Evolutionary conservation across 2,329 filamentous ascomycete genomes (phyloP), one percentile per base, ranked within the genome.

Genomic region (Xylariaceae sp.): DNA sequence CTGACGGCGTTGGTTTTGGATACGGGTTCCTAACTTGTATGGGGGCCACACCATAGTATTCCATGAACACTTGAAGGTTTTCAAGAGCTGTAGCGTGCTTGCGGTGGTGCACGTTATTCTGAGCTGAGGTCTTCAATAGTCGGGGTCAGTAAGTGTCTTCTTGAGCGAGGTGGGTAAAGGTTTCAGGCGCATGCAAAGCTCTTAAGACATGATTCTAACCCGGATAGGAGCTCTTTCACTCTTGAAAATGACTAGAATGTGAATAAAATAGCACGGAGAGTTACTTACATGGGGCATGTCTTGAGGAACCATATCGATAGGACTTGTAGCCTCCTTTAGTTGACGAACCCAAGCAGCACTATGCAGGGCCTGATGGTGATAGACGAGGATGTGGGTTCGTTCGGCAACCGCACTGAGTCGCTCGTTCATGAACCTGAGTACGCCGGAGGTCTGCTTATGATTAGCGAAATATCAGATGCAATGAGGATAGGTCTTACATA

Each of bases 41-140:
- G 9, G 67, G 64, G 4, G 65, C 55, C 1, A 59, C 55, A 3
- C 66, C 66, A 29, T 68, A 69, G 14, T 65, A 39, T 17, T 69
- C 60, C 64, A 71, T 66, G 19, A 63, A 58, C 16, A 52, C 54
- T 19, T 54, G 47, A 7, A 70, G 57, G 8, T 48, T 47, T 34
- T 69, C 60, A 2, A 61, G 39, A 3, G 64, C 55, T 5, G 34
- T 61, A 1, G 23, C 36, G 2, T 46, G 9, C 60, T 61, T 6
- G 29, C 33, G 29, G 31, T 43, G 9, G 52, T 43, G 16, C 52
- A 47, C 33, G 12, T 23, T 16, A 9, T 34, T 44, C 1, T 52
- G 50, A 4, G 53, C 28, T 17, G 12, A 8, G 3, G 39, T 39
- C n/a, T n/a, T n/a, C n/a, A n/a, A n/a, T n/a, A n/a, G n/a, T n/a